Conservation (phyloP, 176 grass and related monocot genomes). For the Phragmites australis region DNA sequence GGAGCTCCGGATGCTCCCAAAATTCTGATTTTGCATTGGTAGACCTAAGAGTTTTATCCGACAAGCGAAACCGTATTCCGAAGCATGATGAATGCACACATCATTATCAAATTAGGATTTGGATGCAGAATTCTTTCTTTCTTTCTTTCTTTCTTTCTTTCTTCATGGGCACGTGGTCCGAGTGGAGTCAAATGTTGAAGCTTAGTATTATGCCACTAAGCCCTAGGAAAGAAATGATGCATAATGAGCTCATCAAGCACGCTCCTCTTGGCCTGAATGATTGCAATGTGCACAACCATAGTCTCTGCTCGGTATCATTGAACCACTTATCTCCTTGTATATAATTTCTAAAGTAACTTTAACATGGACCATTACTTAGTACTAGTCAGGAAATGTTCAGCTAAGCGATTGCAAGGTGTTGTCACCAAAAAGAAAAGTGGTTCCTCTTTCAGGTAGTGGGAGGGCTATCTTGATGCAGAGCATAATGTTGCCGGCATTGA, state of each 20-base stretch:
- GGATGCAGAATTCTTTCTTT: no score
- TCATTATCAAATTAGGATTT: no score
- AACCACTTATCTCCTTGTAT: neutral
- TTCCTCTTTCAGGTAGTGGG: neutral
- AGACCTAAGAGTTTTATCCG: no score
- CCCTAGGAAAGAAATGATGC: neutral
- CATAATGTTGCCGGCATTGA: neutral
- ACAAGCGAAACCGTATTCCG: no score
- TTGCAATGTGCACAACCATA: neutral
- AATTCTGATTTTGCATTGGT: no score
- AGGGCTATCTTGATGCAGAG: neutral
- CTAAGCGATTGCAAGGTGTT: no score
- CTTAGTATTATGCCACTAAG: neutral
- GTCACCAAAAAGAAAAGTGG: neutral
- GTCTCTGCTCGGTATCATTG: neutral
- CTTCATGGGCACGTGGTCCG: neutral
- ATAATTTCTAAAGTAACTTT: neutral
- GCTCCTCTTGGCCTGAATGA: neutral
- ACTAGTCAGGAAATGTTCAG: no score
- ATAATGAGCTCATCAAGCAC: slow-evolving; percentile 7
- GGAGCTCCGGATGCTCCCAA: no score
- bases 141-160: no score
- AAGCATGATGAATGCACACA: no score
- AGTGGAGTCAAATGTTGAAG: neutral
- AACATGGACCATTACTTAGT: no score